phyloP scores from a whole-genome alignment of 345 rosid genomes.

The Luvunga scandens region DNA sequence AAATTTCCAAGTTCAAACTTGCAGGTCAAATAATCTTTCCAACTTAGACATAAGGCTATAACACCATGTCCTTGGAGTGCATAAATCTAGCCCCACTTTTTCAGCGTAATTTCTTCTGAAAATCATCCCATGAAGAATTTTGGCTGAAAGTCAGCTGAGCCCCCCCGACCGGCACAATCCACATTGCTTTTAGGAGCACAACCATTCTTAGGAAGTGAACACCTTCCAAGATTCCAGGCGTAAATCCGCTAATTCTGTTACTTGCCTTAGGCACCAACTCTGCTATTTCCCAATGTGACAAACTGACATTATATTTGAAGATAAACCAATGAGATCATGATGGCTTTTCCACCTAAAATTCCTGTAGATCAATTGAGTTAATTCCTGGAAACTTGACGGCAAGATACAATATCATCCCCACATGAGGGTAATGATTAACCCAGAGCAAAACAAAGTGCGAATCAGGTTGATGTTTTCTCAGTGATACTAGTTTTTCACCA shows the following conservation, averaged over 20 bases:
- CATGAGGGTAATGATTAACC: background rate
- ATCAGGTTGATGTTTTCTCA: background rate
- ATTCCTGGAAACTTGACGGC: too few species aligned
- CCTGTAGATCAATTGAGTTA: background rate
- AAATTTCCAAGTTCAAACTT: background rate
- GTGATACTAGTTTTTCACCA: conserved; percentile 42
- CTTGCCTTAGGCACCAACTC: background rate
- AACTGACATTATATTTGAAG: background rate
- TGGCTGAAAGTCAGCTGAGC: background rate
- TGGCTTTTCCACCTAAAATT: background rate
- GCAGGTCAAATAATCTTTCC: too few species aligned
- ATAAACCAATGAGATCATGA: background rate
- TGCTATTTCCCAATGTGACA: background rate
- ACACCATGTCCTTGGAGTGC: too few species aligned
- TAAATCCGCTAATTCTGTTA: background rate
- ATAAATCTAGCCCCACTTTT: background rate
- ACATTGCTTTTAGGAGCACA: background rate
- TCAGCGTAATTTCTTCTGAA: background rate
- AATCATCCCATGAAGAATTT: background rate
- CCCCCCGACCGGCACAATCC: background rate
- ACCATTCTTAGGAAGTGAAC: background rate
- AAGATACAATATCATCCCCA: background rate
- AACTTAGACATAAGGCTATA: too few species aligned
- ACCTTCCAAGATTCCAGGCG: background rate
- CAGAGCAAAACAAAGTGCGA: background rate